Conservation (phyloP, 345 rosid species). For the Hibiscus tridactylites region DNA sequence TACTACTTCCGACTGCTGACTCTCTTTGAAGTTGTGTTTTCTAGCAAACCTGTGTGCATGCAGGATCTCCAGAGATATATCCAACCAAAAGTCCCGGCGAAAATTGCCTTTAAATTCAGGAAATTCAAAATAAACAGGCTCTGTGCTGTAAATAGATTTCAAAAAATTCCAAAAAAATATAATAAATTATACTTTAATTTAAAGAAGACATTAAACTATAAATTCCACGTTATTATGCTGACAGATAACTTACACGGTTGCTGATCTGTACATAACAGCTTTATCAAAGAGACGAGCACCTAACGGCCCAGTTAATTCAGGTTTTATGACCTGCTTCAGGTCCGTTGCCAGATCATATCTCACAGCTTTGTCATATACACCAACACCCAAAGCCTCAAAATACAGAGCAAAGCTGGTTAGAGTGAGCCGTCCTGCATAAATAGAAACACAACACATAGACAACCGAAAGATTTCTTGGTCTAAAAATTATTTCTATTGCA, state of each 20-base stretch:
- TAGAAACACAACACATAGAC: constrained; percentile 18
- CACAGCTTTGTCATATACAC: constrained; percentile 61
- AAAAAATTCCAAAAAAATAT: constrained; percentile 6
- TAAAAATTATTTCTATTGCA: background rate
- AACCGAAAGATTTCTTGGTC: background rate
- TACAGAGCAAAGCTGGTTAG: constrained; percentile 74
- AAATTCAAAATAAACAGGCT: constrained; percentile 80
- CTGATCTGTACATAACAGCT: constrained; percentile 91
- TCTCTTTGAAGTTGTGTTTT: constrained; percentile 52
- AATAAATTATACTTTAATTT: background rate
- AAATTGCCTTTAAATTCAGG: constrained; percentile 91
- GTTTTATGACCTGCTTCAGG: constrained; percentile 73
- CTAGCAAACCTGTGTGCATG: constrained; percentile 61
- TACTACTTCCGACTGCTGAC: constrained; percentile 59
- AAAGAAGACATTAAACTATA: constrained; percentile 3
- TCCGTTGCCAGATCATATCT: constrained; percentile 72
- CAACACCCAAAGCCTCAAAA: constrained; percentile 86
- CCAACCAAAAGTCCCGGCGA: constrained; percentile 90
- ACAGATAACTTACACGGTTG: constrained; percentile 47
- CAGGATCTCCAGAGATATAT: constrained; percentile 71
- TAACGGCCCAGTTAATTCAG: constrained; percentile 88
- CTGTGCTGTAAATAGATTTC: constrained; percentile 36
- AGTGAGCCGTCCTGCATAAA: constrained; percentile 69
- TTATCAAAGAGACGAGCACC: constrained; percentile 96
- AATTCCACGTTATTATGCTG: constrained; percentile 10